Evolutionary conservation across 2,329 filamentous ascomycete genomes (phyloP), one percentile per base, ranked within the genome.

Genomic region (Stachybotrys chartarum): DNA sequence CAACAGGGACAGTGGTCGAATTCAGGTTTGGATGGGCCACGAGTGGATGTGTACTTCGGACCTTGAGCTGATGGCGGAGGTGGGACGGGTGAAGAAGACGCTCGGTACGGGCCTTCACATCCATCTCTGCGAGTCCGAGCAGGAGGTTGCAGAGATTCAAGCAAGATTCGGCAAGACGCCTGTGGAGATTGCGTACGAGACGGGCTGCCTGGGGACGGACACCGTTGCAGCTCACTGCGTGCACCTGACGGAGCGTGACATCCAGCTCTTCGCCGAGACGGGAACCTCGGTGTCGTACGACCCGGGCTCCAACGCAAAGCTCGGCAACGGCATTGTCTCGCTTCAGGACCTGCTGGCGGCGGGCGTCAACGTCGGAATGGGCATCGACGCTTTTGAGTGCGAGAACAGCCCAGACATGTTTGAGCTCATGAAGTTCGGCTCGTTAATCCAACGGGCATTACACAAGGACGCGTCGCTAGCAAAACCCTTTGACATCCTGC

Each of bases 331-430:
- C 35, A 55, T 57, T 30, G 56, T 47, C 18, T 50, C 50, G 6
- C 54, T 57, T 10, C 56, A 55, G 31, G 56, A 52, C 18, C 49
- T 57, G 16, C 30, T n/a, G n/a, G 54, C 47, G n/a, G 54, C 53
- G 1, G 56, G 56, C 1, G 30, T 57, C 16, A 57, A 57, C 12
- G 54, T 57, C 7, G 56, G 56, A 3, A 57, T 57, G 56, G 56
- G 56, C 6, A 55, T 57, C 30, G 56, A 57, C 16, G 56, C 56
- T 3, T 57, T 57, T 30, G 56, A 57, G 42, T 57, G 56, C 7
- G 56, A 57, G 17, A 57, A 57, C n/a, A 57, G 56, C 31, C 56
- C 56, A 16, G 56, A 57, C 51, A 57, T 57, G 56, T 57, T 57
- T 30, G 56, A 57, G 51, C 46, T 55, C 11, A 57, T 57, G 56